Evolutionary conservation across 768 basidiomycete species (phyloP), one percentile per base, ranked within the genome.

Genomic region (Fomitopsis serialis): DNA sequence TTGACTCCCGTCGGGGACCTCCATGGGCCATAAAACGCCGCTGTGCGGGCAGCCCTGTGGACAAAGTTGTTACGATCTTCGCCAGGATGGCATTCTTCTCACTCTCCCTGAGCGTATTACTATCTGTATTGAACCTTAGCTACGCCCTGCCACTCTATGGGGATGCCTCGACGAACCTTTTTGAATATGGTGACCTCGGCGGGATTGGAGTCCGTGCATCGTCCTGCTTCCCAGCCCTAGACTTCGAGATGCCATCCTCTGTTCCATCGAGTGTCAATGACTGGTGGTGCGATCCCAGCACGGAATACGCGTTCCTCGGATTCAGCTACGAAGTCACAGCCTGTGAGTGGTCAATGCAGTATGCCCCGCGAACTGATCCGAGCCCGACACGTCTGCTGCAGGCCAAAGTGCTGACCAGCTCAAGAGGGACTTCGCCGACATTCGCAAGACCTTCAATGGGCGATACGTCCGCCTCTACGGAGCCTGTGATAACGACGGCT

Each of bases 301-400:
- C 78, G 0, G 87, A 90, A 63, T 89, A 87, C 59, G 88, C 79
- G 0, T 90, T 90, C 63, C 67, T 89, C 48, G 88, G 87, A 0
- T 85, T 90, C 67, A 85, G 85, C 64, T 90, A 90, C 58, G 87
- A 87, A 61, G 74, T 89, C 21, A 78, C 81, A 36, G 74, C 70
- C 11, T 88, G 86, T 85, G 58, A 46, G 79, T 67, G 3, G 37
- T 25, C 12, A 10, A 32, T 10, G 2, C 13, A 12, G 29, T 6
- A 32, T 6, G 29, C 6, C 29, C 11, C 29, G 29, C 29, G 29
- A 32, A 32, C 29, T 24, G 23, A 10, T 32, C 29, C 29, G 29
- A 32, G 29, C 11, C n/a, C 9, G 43, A 21, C 6, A 11, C 29
- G 29, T 32, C 35, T 40, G 57, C 27, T 22, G 10, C 47, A 87